Evolutionary conservation across 176 grass and related monocot genomes (phyloP).

Genomic region (Musa itinerans): DNA sequence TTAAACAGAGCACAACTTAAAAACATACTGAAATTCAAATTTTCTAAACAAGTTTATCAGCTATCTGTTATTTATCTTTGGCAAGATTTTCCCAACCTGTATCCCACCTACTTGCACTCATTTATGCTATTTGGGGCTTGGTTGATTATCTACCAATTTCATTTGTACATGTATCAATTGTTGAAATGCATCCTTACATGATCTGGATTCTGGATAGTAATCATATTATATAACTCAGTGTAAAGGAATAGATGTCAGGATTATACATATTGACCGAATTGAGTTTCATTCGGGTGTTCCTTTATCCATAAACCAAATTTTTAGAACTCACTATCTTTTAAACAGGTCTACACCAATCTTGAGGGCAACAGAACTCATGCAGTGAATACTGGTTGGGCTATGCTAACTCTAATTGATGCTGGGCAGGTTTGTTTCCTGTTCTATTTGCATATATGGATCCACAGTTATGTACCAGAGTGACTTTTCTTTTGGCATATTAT

Average conservation of each 20-base stretch:
- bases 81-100: neutral
- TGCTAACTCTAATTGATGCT: constrained; percentile 75
- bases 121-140: neutral
- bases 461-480: neutral
- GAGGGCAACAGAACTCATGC: constrained; percentile 64
- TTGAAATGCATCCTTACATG: too few species aligned
- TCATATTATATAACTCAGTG: too few species aligned
- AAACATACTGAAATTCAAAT: neutral
- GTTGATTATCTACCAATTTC: neutral
- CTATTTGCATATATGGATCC: neutral
- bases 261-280: neutral
- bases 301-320: neutral
- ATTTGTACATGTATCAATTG: too few species aligned
- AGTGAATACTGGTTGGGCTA: constrained; percentile 83
- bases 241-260: neutral
- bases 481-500: neutral
- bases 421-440: constrained; percentile 45
- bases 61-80: neutral
- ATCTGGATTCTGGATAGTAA: too few species aligned
- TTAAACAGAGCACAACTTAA: neutral
- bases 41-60: too few species aligned
- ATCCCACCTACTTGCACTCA: neutral
- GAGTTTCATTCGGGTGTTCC: too few species aligned
- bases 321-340: constrained; percentile 15
- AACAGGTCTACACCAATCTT: constrained; percentile 91